Evolutionary conservation across 2,329 filamentous ascomycete species (phyloP).

Genomic region (Neopestalotiopsis clavispora): DNA sequence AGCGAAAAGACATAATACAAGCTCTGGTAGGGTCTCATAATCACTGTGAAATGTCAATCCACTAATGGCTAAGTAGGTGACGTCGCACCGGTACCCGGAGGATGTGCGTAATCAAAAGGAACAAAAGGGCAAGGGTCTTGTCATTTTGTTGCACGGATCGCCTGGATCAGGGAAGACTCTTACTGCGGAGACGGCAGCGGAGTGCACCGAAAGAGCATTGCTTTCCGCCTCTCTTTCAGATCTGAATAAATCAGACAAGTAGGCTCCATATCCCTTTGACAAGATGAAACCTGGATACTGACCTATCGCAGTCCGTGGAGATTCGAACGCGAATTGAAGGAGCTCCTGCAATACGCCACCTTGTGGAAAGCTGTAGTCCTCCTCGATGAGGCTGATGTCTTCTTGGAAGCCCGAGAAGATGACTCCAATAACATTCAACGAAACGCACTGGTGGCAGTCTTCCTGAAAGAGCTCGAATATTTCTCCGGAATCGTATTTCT

Average conservation of each 20-base stretch:
- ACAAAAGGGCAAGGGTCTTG: constrained; percentile 43
- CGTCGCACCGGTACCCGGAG: constrained; percentile 31
- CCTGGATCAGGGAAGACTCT: constrained; percentile 45
- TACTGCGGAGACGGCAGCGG: constrained; percentile 40
- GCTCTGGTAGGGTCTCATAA: too few species aligned
- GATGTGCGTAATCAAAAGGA: constrained; percentile 29
- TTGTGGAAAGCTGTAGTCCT: constrained; percentile 35
- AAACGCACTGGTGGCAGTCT: constrained; percentile 36
- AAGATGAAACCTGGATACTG: too few species aligned
- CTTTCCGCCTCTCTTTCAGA: constrained; percentile 11
- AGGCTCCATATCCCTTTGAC: too few species aligned
- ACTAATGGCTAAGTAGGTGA: constrained; percentile 14
- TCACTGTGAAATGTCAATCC: too few species aligned
- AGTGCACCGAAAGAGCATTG: constrained; percentile 30
- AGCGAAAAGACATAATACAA: too few species aligned
- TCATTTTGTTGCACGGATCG: constrained; percentile 41
- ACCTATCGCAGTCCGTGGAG: too few species aligned
- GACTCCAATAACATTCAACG: constrained; percentile 1
- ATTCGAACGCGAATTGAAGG: too few species aligned
- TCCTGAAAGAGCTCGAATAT: constrained; percentile 47
- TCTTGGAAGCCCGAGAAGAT: not conserved
- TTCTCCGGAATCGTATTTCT: constrained; percentile 48
- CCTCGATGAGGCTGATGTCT: constrained; percentile 38
- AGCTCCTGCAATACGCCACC: too few species aligned
- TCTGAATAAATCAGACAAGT: not conserved